Conservation (phyloP, 352 stramenopile genomes). For the Phytophthora vignae region DNA sequence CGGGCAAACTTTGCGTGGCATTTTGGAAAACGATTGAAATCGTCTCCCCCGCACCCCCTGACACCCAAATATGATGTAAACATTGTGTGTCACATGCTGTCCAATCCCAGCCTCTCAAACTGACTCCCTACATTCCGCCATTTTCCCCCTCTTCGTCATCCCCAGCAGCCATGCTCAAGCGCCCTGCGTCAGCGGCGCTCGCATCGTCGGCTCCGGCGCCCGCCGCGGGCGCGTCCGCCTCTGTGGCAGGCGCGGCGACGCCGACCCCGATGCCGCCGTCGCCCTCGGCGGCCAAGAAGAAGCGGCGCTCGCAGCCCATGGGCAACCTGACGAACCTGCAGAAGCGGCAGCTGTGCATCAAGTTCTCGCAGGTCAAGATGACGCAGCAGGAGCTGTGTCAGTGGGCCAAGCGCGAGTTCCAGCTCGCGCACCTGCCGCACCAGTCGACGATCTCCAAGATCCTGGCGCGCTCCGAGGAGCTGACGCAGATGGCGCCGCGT, state of each 20-base stretch:
- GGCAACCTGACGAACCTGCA: constrained; percentile 72
- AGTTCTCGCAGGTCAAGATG: constrained; percentile 65
- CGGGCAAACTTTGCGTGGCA: no score
- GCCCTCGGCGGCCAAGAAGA: constrained; percentile 38
- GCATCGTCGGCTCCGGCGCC: constrained; percentile 3
- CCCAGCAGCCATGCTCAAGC: constrained; percentile 34
- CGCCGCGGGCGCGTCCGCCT: background rate
- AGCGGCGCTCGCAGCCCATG: constrained; percentile 57
- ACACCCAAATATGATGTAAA: no score
- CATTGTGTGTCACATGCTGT: no score
- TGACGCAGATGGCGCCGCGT: constrained; percentile 58
- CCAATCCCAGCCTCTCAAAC: constrained; percentile 35
- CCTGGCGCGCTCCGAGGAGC: constrained; percentile 49
- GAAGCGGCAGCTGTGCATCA: constrained; percentile 68
- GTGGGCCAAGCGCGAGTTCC: constrained; percentile 71
- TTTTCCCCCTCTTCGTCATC: constrained; percentile 39
- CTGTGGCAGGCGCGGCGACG: constrained; percentile 3
- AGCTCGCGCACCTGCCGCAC: constrained; percentile 58
- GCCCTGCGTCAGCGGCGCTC: constrained; percentile 9
- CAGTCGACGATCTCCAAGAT: constrained; percentile 79
- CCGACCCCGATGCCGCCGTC: background rate
- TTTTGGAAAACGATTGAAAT: no score
- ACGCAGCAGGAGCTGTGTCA: constrained; percentile 70
- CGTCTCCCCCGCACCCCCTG: no score
- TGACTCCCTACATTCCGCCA: constrained; percentile 35